Percentiles rank a stretch among this genome's conserved stretches.
Conservation (phyloP, 129 eudicot species). For the Escallonia rubra region DNA sequence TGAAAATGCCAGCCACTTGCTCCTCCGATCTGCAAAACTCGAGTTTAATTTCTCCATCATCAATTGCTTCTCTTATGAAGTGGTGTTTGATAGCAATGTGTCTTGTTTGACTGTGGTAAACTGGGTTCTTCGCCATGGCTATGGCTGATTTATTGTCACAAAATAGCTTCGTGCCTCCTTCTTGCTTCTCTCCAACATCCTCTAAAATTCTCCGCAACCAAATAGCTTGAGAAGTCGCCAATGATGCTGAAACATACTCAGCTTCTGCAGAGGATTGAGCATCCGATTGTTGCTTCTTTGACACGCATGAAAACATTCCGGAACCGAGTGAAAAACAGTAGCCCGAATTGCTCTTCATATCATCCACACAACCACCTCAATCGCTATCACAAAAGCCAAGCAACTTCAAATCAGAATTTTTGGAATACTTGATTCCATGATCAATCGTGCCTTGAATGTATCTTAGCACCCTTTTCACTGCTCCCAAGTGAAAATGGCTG, state of each 20-base stretch:
- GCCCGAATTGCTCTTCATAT: constrained; percentile 15
- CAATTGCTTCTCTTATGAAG: constrained; percentile 16
- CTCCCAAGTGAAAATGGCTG: neutral
- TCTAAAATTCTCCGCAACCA: constrained; percentile 15
- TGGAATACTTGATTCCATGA: neutral
- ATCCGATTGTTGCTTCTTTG: constrained; percentile 12
- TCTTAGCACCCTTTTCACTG: constrained; percentile 13
- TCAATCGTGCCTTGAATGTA: constrained; percentile 8
- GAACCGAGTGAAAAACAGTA: constrained; percentile 9
- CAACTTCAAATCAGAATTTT: neutral
- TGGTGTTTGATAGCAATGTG: constrained; percentile 16
- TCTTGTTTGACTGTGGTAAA: constrained; percentile 25
- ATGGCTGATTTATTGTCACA: constrained; percentile 16
- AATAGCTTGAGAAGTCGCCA: constrained; percentile 9
- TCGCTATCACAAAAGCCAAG: constrained; percentile 7
- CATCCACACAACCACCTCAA: constrained; percentile 25
- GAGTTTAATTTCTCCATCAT: constrained; percentile 13
- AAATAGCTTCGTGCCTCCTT: constrained; percentile 3
- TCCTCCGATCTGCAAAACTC: constrained; percentile 11
- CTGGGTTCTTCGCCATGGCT: constrained; percentile 14
- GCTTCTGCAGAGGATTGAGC: constrained; percentile 27
- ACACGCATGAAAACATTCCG: constrained; percentile 5
- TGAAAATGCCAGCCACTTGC: constrained; percentile 10
- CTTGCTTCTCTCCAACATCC: constrained; percentile 1
- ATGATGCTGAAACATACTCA: constrained; percentile 5